A percentile compares a stretch with the other conserved stretches of the same genome.
Evolutionary conservation across 2,329 filamentous ascomycete species (phyloP).

Genomic region (Simplicillium sp.): DNA sequence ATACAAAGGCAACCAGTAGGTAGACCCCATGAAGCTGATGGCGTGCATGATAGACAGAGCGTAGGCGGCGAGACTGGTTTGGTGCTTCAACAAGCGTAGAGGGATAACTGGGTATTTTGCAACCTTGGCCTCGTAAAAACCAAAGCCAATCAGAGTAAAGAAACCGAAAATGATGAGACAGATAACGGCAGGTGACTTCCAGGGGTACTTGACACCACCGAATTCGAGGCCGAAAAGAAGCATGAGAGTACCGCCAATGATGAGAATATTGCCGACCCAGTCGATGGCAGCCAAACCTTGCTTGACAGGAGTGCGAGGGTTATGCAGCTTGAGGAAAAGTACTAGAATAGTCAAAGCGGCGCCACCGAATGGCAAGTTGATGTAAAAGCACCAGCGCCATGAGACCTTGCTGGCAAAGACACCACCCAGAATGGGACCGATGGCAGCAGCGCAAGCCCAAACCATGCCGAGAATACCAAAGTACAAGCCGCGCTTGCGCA

Average conservation of each 20-base stretch:
- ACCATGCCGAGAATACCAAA: slow-evolving; percentile 43
- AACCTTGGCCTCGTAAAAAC: slow-evolving; percentile 62
- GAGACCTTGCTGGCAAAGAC: slow-evolving; percentile 52
- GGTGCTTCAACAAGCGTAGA: slow-evolving; percentile 55
- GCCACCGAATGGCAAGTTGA: slow-evolving; percentile 47
- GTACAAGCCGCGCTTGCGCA: slow-evolving; percentile 40
- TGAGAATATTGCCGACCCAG: slow-evolving; percentile 44
- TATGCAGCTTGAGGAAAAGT: slow-evolving; percentile 59
- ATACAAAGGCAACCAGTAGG: slow-evolving; percentile 78
- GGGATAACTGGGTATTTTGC: slow-evolving; percentile 76
- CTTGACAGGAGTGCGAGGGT: slow-evolving; percentile 52
- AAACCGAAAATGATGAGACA: slow-evolving; percentile 69
- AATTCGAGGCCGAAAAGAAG: slow-evolving; percentile 79
- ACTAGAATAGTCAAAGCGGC: slow-evolving; percentile 39
- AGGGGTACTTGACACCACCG: slow-evolving; percentile 67
- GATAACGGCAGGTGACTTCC: slow-evolving; percentile 65
- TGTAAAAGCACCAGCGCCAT: slow-evolving; percentile 65
- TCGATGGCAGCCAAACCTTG: slow-evolving; percentile 55
- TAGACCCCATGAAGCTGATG: slow-evolving; percentile 65
- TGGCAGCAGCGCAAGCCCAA: slow-evolving; percentile 56
- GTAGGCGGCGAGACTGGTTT: slow-evolving; percentile 58
- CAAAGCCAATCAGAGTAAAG: slow-evolving; percentile 54
- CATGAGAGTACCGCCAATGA: slow-evolving; percentile 76
- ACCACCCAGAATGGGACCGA: slow-evolving; percentile 61
- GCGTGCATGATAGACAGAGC: slow-evolving; percentile 63